phyloP scores from a whole-genome alignment of 306 rosid genomes.

The Acacia melanoxylon region DNA sequence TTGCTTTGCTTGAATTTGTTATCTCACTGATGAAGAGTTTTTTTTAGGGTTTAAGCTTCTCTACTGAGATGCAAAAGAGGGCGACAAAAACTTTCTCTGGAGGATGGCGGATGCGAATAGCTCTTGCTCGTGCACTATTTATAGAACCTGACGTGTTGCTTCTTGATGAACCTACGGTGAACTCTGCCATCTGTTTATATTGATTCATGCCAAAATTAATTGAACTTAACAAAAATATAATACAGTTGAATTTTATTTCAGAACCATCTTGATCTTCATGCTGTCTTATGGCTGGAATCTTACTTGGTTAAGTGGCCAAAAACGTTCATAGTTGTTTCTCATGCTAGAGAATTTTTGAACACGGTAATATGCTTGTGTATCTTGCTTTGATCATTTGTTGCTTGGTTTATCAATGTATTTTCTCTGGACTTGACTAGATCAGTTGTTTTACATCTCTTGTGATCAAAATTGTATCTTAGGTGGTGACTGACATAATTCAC shows the following conservation, averaged over 20 bases:
- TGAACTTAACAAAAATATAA: slow-evolving; percentile 8
- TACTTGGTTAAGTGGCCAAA: slow-evolving; percentile 97
- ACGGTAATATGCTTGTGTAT: slow-evolving; percentile 54
- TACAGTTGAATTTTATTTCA: slow-evolving; percentile 41
- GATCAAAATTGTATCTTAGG: slow-evolving; percentile 50
- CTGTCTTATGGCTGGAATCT: slow-evolving; percentile 93
- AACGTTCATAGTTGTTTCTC: slow-evolving; percentile 94
- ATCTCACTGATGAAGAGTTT: slow-evolving; percentile 17
- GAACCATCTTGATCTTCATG: slow-evolving; percentile 99
- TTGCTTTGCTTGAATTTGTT: slow-evolving; percentile 21
- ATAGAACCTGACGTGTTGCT: slow-evolving; percentile 90
- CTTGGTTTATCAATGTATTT: slow-evolving; percentile 6
- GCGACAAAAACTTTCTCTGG: slow-evolving; percentile 96
- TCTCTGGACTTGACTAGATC: slow-evolving; percentile 12
- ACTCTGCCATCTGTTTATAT: slow-evolving; percentile 30
- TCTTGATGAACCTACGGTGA: slow-evolving; percentile 97
- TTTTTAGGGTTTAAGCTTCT: slow-evolving; percentile 90
- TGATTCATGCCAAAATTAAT: slow-evolving; percentile 26
- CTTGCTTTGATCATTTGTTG: slow-evolving; percentile 14
- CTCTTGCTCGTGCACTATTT: slow-evolving; percentile 97
- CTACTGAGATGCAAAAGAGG: slow-evolving; percentile 86
- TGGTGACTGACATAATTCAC: slow-evolving; percentile 90
- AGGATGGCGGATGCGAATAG: slow-evolving; percentile 99
- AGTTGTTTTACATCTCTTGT: slow-evolving; percentile 21
- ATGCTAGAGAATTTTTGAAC: slow-evolving; percentile 97